Percentiles rank a stretch among this genome's conserved stretches.
Conservation (phyloP, 768 basidiomycete genomes). For the Nevesoporus exiguus region DNA sequence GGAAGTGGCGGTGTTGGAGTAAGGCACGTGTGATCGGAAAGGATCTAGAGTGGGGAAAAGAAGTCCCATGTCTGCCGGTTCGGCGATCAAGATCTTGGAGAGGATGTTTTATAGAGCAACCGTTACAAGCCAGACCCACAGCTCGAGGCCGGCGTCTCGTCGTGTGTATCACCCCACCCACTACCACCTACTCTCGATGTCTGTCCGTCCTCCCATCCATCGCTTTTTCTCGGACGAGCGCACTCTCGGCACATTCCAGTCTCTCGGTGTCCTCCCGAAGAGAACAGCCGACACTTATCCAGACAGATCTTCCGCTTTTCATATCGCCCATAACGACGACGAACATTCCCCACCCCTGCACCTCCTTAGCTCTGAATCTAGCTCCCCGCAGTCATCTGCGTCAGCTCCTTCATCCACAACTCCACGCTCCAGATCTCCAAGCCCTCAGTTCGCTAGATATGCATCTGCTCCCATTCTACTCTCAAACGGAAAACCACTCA, state of each 20-base stretch:
- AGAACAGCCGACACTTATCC: slow-evolving; percentile 18
- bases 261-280: slow-evolving; percentile 46
- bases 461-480: slow-evolving; percentile 46
- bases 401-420: background rate
- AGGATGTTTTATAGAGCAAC: slow-evolving; percentile 1
- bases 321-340: slow-evolving; percentile 24
- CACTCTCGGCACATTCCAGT: slow-evolving; percentile 47
- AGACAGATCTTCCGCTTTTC: slow-evolving; percentile 17
- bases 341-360: slow-evolving; percentile 28
- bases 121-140: no score
- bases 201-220: no score
- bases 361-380: slow-evolving; percentile 39
- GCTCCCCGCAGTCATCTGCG: slow-evolving; percentile 6
- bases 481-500: slow-evolving; percentile 82
- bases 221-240: slow-evolving; percentile 43
- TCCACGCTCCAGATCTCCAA: slow-evolving; percentile 2
- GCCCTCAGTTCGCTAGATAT: slow-evolving; percentile 29
- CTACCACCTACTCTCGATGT: no score
- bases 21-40: slow-evolving; percentile 20
- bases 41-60: slow-evolving; percentile 20
- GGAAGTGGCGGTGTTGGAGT: no score
- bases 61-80: slow-evolving; percentile 15
- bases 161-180: no score
- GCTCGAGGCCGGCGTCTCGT: no score
- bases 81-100: slow-evolving; percentile 25